Conservation (phyloP, 306 rosid species). For the Vigna trinervia region DNA sequence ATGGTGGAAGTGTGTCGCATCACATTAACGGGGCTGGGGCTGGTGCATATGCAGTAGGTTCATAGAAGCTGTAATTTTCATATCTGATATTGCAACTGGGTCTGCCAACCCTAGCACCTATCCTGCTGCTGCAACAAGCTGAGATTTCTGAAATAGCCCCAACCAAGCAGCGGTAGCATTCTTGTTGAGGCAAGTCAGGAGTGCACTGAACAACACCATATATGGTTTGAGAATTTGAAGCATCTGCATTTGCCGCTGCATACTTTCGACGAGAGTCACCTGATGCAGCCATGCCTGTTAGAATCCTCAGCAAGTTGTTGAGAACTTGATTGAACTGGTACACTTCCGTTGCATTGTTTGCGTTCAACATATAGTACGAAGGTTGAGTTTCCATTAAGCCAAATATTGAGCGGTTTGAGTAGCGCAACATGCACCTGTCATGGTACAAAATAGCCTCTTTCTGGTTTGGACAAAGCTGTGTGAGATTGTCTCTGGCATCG, state of each 20-base stretch:
- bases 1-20: not conserved
- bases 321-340: slow-evolving; percentile 19
- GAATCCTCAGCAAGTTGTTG: not conserved
- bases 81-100: slow-evolving; percentile 47
- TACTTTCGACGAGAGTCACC: slow-evolving; percentile 32
- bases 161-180: slow-evolving; percentile 1
- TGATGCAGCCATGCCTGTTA: not conserved
- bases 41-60: not conserved
- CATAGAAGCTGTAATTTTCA: slow-evolving; percentile 32
- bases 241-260: not conserved
- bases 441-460: slow-evolving; percentile 32
- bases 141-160: not conserved
- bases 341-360: not conserved
- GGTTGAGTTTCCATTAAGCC: not conserved
- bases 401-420: slow-evolving; percentile 26
- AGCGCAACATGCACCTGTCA: slow-evolving; percentile 26
- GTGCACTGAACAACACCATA: slow-evolving; percentile 43
- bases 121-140: slow-evolving; percentile 9
- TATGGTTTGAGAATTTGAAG: not conserved
- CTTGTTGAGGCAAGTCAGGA: slow-evolving; percentile 30
- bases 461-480: not conserved
- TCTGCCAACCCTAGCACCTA: slow-evolving; percentile 17
- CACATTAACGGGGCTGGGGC: not conserved
- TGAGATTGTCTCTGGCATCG: not conserved
- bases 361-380: not conserved